Evolutionary conservation across 805 yeast genomes (phyloP).

Genomic region (Metschnikowia henanensis): DNA sequence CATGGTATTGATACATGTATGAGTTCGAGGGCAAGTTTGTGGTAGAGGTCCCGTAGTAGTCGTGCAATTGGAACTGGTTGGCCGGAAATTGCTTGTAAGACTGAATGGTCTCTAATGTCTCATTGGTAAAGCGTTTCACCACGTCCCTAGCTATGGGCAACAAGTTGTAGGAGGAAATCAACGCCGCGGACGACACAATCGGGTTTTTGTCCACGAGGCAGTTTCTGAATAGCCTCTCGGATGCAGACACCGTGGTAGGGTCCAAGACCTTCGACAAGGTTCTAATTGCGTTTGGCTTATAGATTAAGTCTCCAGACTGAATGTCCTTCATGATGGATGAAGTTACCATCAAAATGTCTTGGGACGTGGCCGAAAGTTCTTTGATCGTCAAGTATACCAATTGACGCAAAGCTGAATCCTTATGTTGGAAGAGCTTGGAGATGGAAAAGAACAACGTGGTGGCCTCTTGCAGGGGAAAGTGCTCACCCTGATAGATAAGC

Average conservation of each 20-base stretch:
- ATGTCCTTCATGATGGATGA: slow-evolving; percentile 98
- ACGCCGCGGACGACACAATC: slow-evolving; percentile 88
- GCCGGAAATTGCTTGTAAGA: slow-evolving; percentile 56
- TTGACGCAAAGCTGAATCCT: slow-evolving; percentile 84
- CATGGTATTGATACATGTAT: slow-evolving; percentile 91
- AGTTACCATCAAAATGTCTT: slow-evolving; percentile 96
- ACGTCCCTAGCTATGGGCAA: slow-evolving; percentile 89
- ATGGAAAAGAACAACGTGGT: slow-evolving; percentile 91
- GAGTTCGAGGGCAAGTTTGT: slow-evolving; percentile 63
- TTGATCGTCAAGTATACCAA: slow-evolving; percentile 92
- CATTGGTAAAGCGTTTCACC: slow-evolving; percentile 91
- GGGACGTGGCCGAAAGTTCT: slow-evolving; percentile 80
- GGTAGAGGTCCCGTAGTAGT: slow-evolving; percentile 53
- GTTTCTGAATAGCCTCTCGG: slow-evolving; percentile 89
- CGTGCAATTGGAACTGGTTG: slow-evolving; percentile 52
- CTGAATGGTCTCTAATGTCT: slow-evolving; percentile 86
- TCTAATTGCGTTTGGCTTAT: slow-evolving; percentile 93
- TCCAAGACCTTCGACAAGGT: slow-evolving; percentile 89
- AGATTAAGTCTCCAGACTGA: slow-evolving; percentile 81
- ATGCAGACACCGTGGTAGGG: slow-evolving; percentile 85
- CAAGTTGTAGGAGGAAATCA: slow-evolving; percentile 86
- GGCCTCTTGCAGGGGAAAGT: slow-evolving; percentile 85
- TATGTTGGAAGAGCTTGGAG: slow-evolving; percentile 93
- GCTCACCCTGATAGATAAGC: slow-evolving; percentile 81
- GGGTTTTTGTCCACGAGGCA: slow-evolving; percentile 92